Conservation (phyloP, 2,329 filamentous ascomycete species). For the Exophiala aquamarina region DNA sequence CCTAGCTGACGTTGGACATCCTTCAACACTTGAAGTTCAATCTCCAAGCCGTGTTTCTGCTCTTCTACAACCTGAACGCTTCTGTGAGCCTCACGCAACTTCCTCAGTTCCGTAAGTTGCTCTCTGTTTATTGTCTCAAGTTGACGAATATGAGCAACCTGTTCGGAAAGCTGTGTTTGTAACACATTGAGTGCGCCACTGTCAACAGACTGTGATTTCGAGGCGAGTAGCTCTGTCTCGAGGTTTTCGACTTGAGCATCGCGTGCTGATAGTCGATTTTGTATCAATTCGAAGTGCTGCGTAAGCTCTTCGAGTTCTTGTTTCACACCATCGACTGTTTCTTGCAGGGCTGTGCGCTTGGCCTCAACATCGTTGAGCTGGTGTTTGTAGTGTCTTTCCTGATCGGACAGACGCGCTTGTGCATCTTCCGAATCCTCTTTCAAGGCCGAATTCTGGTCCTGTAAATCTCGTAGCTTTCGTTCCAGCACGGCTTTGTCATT, state of each 20-base stretch:
- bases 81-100: constrained; percentile 76
- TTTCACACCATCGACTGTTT: constrained; percentile 52
- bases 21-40: constrained; percentile 72
- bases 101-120: constrained; percentile 74
- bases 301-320: constrained; percentile 56
- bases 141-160: constrained; percentile 84
- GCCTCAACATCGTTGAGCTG: constrained; percentile 61
- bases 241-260: constrained; percentile 71
- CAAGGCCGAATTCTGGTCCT: constrained; percentile 71
- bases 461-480: constrained; percentile 52
- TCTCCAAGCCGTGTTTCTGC: constrained; percentile 82
- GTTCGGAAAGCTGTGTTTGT: constrained; percentile 83
- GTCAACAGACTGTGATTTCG: constrained; percentile 86
- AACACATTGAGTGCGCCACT: constrained; percentile 82
- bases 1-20: constrained; percentile 72
- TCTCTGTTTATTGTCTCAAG: constrained; percentile 80
- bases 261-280: constrained; percentile 66
- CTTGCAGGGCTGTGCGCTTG: constrained; percentile 58
- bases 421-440: constrained; percentile 83
- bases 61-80: constrained; percentile 94
- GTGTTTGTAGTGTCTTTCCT: constrained; percentile 64
- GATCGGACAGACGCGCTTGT: constrained; percentile 70
- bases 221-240: constrained; percentile 77
- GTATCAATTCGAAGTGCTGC: constrained; percentile 58
- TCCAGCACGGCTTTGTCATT: constrained; percentile 59